Percentiles rank a stretch among this genome's conserved stretches.
Conservation (phyloP, 1,284 basidiomycete genomes). For the Pseudozyma hubeiensis region DNA sequence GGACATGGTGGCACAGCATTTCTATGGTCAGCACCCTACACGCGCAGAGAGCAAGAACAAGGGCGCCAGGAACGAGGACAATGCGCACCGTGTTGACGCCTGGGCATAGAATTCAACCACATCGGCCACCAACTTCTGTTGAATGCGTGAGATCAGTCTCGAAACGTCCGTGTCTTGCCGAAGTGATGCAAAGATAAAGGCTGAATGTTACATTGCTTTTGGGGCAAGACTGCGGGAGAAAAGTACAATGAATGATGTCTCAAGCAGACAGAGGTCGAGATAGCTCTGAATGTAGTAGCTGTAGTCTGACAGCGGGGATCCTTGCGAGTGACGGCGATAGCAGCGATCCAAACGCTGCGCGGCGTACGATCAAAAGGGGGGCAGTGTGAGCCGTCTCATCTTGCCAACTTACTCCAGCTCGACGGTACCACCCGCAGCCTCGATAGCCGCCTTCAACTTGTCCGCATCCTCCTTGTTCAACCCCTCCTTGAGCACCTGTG, state of each 20-base stretch:
- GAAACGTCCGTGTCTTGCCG: no score
- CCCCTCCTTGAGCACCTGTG: constrained; percentile 94
- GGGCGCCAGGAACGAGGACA: constrained; percentile 57
- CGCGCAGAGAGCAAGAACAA: constrained; percentile 23
- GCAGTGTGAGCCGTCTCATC: no score
- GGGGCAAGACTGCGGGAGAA: no score
- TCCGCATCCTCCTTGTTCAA: constrained; percentile 97
- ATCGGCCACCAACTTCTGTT: background rate
- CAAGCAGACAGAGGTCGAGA: no score
- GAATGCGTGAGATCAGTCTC: background rate
- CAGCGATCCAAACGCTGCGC: no score
- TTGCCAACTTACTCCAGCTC: constrained; percentile 69
- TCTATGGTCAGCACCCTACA: constrained; percentile 65
- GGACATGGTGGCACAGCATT: constrained; percentile 68
- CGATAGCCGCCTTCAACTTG: constrained; percentile 90
- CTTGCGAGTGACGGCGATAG: no score
- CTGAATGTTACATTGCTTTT: no score
- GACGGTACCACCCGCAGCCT: constrained; percentile 88
- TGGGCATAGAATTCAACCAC: constrained; percentile 45
- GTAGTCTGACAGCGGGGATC: no score
- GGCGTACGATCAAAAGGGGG: no score
- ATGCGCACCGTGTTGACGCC: constrained; percentile 46
- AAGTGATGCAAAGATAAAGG: no score
- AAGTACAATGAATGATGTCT: no score
- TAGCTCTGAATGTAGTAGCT: no score